Base-by-base conservation (phyloP, 2,329 filamentous ascomycete species). In the Claviceps cyperi region DNA sequence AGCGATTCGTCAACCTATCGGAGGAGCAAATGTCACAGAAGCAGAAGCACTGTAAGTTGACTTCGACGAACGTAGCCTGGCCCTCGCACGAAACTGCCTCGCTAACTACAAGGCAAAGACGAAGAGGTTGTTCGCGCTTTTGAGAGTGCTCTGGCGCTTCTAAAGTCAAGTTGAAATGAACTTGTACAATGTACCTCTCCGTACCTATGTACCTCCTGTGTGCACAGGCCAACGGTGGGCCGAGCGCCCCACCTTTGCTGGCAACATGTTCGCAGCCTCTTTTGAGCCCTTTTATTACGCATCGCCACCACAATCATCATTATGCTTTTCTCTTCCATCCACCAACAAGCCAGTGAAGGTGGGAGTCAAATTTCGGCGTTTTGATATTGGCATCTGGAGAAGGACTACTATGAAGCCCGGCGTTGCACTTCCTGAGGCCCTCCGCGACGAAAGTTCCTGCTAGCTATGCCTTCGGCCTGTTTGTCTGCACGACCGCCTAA, bases 1-100 rank as follows among this genome's bases (percentile, higher is more conserved):
- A 84, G 62, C 74, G 80, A 53, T 85, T 83, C 62, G 86, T 94
- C 32, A 79, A 83, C 54, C 72, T 87, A 43, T 79, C 83, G 0
- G 90, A 95, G 62, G 71, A 78, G 39, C 76, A 73, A 24, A 72
- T 94, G 51, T 78, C 81, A 49, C 75, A 83, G 56, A 92, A 84
- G 62, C 84, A 89, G 60, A 74, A 82, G 53, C 89, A 95, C 59
- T 86, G 89, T 94, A 69, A 69, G 84, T 49, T 41, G 36, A 4
- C 9, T 15, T 36, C 32, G 13, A 6, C 39, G 15, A 15, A 19
- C 3, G 37, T 17, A 32, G 37, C 21, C 43, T 41, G 19, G 49
- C 22, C 21, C 13, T 38, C 43, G 19, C 37, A 9, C 11, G n/a
- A 4, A 4, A 14, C 22, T 24, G 44, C 52, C 40, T 24, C 17